Evolutionary conservation across 371 early-diverging fungal species (phyloP).

Genomic region (Choanephora cucurbitarum): DNA sequence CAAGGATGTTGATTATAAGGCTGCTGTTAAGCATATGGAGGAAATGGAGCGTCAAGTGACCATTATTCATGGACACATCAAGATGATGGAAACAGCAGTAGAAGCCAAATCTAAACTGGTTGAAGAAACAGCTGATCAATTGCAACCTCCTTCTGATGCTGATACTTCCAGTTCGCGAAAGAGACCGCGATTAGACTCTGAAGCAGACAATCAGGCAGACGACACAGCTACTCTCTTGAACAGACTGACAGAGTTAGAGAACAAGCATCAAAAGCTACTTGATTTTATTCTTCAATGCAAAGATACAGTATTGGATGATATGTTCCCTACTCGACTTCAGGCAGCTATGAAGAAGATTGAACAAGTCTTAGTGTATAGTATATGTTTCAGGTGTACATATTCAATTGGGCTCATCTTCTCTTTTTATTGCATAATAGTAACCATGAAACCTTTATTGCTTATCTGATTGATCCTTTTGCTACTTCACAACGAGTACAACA

Average conservation of each 20-base stretch:
- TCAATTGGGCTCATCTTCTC: neutral
- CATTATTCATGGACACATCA: conserved; percentile 19
- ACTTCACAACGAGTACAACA: conserved; percentile 1
- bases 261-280: conserved; percentile 20
- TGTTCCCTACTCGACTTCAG: conserved; percentile 17
- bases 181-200: conserved; percentile 9
- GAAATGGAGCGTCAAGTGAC: conserved; percentile 13
- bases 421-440: conserved; percentile 19
- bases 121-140: neutral
- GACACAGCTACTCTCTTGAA: neutral
- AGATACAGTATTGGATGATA: conserved; percentile 24
- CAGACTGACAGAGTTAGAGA: conserved; percentile 17
- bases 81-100: conserved; percentile 19
- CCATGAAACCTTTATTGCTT: conserved; percentile 28
- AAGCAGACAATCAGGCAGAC: neutral
- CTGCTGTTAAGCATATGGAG: conserved; percentile 13
- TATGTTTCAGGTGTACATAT: too few species aligned
- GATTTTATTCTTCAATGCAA: conserved; percentile 28
- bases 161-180: conserved; percentile 7
- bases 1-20: neutral
- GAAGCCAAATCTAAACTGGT: neutral
- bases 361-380: conserved; percentile 24
- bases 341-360: conserved; percentile 27
- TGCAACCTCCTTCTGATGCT: neutral
- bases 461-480: conserved; percentile 26